A percentile compares a stretch with the other conserved stretches of the same genome.
Evolutionary conservation across 2,329 filamentous ascomycete genomes (phyloP).

Genomic region (Aspergillus pseudotamarii): DNA sequence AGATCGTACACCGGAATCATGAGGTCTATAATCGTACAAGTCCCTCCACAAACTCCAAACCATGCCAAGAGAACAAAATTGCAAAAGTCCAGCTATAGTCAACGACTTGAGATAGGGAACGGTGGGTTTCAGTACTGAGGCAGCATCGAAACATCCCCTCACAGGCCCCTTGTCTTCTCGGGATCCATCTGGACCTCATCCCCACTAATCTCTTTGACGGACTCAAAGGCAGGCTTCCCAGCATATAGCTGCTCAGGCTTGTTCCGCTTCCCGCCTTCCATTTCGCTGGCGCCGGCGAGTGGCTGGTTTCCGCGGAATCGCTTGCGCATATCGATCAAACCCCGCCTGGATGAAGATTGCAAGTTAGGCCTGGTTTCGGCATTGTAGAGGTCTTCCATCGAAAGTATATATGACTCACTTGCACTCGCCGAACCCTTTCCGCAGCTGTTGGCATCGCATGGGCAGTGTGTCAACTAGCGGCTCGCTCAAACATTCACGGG

Average conservation of each 20-base stretch:
- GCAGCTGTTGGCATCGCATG: slow-evolving; percentile 85
- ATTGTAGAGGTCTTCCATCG: background rate
- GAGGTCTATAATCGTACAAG: slow-evolving; percentile 7
- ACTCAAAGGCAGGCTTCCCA: slow-evolving; percentile 70
- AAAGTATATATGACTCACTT: slow-evolving; percentile 53
- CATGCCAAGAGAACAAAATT: slow-evolving; percentile 18
- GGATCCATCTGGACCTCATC: slow-evolving; percentile 61
- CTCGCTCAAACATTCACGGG: slow-evolving; percentile 82
- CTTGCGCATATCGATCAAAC: slow-evolving; percentile 98
- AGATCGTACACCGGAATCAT: slow-evolving; percentile 7
- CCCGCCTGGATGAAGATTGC: slow-evolving; percentile 54
- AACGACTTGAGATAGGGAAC: background rate
- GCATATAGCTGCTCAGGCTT: slow-evolving; percentile 74
- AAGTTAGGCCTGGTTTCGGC: background rate
- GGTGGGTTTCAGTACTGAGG: background rate
- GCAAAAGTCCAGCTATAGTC: slow-evolving; percentile 2
- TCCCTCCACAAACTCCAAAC: slow-evolving; percentile 19
- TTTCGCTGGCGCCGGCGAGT: slow-evolving; percentile 67
- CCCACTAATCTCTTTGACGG: slow-evolving; percentile 67
- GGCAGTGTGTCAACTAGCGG: slow-evolving; percentile 83
- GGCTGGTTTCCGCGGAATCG: slow-evolving; percentile 94
- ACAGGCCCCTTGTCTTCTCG: slow-evolving; percentile 51
- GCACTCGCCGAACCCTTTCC: slow-evolving; percentile 91
- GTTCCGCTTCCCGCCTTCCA: slow-evolving; percentile 54
- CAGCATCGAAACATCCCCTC: slow-evolving; percentile 14